phyloP scores from a whole-genome alignment of 2,329 filamentous ascomycete species.

The Alternaria angustiovoidea region DNA sequence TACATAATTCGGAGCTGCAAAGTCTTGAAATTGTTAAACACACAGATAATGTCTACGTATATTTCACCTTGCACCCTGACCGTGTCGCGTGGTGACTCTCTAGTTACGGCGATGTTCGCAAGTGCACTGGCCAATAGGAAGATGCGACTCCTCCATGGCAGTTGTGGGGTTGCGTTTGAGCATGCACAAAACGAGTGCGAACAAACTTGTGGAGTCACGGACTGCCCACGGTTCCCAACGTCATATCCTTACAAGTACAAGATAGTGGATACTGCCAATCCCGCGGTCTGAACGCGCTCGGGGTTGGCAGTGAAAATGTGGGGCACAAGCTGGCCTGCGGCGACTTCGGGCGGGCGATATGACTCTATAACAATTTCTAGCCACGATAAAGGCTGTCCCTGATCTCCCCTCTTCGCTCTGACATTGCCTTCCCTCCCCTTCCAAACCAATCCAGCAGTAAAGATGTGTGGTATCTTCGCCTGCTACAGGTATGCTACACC shows the following conservation, averaged over 20 bases:
- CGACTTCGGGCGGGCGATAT: slow-evolving; percentile 31
- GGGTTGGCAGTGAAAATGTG: slow-evolving; percentile 4
- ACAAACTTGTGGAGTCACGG: slow-evolving; percentile 1
- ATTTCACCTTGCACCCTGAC: neutral
- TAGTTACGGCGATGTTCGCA: slow-evolving; percentile 20
- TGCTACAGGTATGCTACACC: slow-evolving; percentile 75
- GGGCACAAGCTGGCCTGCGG: slow-evolving; percentile 8
- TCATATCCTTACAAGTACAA: slow-evolving; percentile 8
- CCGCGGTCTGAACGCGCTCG: neutral
- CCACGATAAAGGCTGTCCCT: slow-evolving; percentile 10
- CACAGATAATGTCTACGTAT: slow-evolving; percentile 8
- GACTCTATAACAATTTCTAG: slow-evolving; percentile 35
- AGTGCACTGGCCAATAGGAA: slow-evolving; percentile 25
- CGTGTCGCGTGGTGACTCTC: neutral
- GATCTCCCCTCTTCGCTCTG: slow-evolving; percentile 8
- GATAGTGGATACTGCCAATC: slow-evolving; percentile 10
- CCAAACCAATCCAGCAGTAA: slow-evolving; percentile 47
- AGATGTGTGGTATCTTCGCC: slow-evolving; percentile 97
- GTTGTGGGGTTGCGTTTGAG: slow-evolving; percentile 15
- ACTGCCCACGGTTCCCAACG: neutral
- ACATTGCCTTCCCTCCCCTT: slow-evolving; percentile 17
- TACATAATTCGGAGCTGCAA: slow-evolving; percentile 34
- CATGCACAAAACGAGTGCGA: slow-evolving; percentile 4
- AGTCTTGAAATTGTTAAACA: slow-evolving; percentile 13
- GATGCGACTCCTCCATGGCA: slow-evolving; percentile 6